Base-by-base conservation (phyloP, 495 filamentous ascomycete species). In the Stereocaulon alpinum region DNA sequence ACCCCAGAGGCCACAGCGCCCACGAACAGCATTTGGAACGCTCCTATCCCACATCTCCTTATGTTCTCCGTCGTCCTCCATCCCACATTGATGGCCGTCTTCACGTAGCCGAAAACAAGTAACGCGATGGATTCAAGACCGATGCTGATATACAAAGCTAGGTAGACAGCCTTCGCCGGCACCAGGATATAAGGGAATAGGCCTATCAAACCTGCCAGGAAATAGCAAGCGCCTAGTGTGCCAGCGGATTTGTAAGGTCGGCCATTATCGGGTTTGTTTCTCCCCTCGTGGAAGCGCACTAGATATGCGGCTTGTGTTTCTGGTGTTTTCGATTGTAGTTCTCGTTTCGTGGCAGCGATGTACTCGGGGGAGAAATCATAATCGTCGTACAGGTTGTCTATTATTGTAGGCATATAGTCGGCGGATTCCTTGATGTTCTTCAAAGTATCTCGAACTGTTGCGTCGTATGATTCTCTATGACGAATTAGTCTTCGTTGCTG, bases 121-220 rank as follows among this genome's bases (percentile, higher is more conserved):
- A 92, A 67, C 0, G 86, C 83, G 22, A 87, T 58, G 7, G 79
- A 77, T 79, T 88, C 90, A 3, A 86, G 79, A 0, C 71, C 76
- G 50, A 90, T 86, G 43, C 84, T 88, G 78, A 83, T 85, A 22
- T 73, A 73, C 64, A 92, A 69, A 22, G 84, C 88, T 17, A 76
- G 50, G 53, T 77, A 74, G 2, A 87, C 82, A n/a, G 80, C 70
- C 3, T 70, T 37, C 12, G 71, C 70, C 0, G 74, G 73, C 40
- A 89, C 82, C 60, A 86, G 86, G 65, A 91, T 85, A 67, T 91
- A 91, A 4, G 87, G 87, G n/a, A 88, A 66, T 9, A 91, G 69
- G 12, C 86, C 86, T 0, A 90, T 71, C 27, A 87, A 77, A 2
- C 88, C 88, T 29, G 86, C 87, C 53, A 90, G 68, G 61, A 89